Conservation (phyloP, 1,284 basidiomycete genomes). For the Rhodotorula mucilaginosa region DNA sequence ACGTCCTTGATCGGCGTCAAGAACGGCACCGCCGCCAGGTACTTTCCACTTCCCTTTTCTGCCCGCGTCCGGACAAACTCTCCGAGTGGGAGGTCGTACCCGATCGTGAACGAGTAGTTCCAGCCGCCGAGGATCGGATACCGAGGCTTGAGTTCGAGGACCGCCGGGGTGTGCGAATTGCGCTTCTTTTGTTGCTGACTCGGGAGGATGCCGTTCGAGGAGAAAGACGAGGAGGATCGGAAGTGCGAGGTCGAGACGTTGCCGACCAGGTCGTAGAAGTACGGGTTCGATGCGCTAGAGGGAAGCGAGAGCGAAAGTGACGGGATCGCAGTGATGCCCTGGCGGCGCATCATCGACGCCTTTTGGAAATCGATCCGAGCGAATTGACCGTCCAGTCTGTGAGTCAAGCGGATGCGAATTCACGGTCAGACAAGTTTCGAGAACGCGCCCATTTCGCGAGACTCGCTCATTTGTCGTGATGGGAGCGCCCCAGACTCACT, state of each 20-base stretch:
- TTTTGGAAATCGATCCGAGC: conserved; percentile 87
- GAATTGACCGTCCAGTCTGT: conserved; percentile 90
- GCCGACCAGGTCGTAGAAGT: conserved; percentile 87
- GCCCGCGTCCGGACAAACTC: conserved; percentile 59
- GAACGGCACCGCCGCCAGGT: conserved; percentile 78
- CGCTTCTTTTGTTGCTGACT: conserved; percentile 32
- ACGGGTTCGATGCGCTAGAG: conserved; percentile 71
- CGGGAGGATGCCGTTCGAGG: conserved; percentile 12
- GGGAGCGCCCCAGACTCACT: conserved; percentile 56
- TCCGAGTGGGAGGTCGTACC: conserved; percentile 81
- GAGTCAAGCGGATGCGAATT: too few relatives aligned
- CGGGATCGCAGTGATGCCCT: conserved; percentile 54
- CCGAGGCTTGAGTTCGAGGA: conserved; percentile 79
- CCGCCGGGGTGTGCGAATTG: conserved; percentile 57
- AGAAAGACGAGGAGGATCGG: conserved; percentile 49
- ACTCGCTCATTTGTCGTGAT: too few relatives aligned
- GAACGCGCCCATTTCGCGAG: too few relatives aligned
- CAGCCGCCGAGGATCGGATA: conserved; percentile 95
- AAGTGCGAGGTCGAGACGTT: conserved; percentile 95
- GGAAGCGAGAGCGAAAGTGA: conserved; percentile 74
- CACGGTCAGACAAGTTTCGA: neutral
- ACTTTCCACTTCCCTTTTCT: conserved; percentile 54
- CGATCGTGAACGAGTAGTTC: conserved; percentile 94
- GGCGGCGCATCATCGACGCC: conserved; percentile 61
- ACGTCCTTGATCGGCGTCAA: conserved; percentile 77